Base-by-base conservation (phyloP, 106 monocot species). In the Cymbidium sinense region DNA sequence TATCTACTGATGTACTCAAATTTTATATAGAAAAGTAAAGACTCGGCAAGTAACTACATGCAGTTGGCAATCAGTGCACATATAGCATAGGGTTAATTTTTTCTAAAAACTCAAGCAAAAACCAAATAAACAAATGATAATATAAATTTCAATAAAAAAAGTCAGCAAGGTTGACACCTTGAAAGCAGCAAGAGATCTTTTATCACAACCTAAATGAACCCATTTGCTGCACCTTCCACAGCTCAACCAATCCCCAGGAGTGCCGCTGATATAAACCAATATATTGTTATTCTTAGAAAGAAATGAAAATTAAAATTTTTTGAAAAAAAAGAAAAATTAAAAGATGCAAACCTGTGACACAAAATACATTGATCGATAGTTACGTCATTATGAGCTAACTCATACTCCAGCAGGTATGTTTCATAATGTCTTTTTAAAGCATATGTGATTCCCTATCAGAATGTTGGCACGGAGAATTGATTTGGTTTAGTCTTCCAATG, bases 191-290 rank as follows among this genome's bases (percentile, higher is more conserved):
- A 92, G 85, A 30, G 86, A 88, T 58, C 86, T 51, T 78, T 85
- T 87, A 80, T 92, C 92, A 67, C 92, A 92, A 10, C 87, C 92
- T 64, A 89, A 92, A 74, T 92, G 92, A 2, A 87, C 92, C 92
- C 92, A 92, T 41, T 89, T 87, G 34, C 89, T 89, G 37, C 92
- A 92, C 35, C 86, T 64, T 11, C 87, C 88, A 74, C 92, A 89
- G 73, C 88, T 92, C 61, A 92, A 86, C 92, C 92, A 92, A 82
- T 89, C 92, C 31, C 88, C 92, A 64, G 92, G 79, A 12, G 87
- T 84, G 64, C 87, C 87, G 87, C 92, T 92, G 88, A 50, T 61
- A 75, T 77, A 55, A 74, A 37, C 1, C 2, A 80, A 21, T 54
- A 43, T 19, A 61, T 39, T 54, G 18, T 51, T 27, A 83, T 28